These are phyloP conservation scores for Scedosporium apiospermum DNA, from an alignment of 2,329 filamentous ascomycete genomes.

Conservation along the genomic window DNA sequence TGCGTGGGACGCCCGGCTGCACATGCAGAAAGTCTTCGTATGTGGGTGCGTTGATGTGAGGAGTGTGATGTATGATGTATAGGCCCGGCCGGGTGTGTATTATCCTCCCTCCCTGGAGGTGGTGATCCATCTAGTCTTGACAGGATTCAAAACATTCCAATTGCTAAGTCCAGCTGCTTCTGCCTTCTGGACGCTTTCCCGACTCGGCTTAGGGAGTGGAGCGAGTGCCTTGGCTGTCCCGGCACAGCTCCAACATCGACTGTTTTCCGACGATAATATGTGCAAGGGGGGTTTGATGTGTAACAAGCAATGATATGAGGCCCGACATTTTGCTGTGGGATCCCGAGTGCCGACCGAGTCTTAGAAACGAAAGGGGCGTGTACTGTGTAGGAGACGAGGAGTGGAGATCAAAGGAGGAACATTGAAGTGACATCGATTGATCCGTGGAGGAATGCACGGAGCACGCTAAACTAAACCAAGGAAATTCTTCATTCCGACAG, in stretches of 20 bases:
- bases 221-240: neutral
- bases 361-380: slow-evolving; percentile 1
- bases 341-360: slow-evolving; percentile 2
- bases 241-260: neutral
- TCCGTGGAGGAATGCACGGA: neutral
- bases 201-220: neutral
- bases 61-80: neutral
- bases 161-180: too few relatives aligned
- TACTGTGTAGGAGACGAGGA: neutral
- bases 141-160: too few relatives aligned
- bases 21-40: neutral
- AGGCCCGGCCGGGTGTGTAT: neutral
- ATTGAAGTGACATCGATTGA: neutral
- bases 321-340: slow-evolving; percentile 1
- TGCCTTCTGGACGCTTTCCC: too few relatives aligned
- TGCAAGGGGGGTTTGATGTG: slow-evolving; percentile 3
- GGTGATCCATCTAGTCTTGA: neutral
- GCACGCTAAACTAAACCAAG: neutral
- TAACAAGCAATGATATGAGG: slow-evolving; percentile 3
- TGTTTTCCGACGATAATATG: neutral
- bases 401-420: neutral
- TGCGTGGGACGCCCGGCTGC: neutral
- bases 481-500: slow-evolving; percentile 1
- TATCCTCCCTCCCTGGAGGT: neutral
- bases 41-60: neutral